These are phyloP conservation scores for Saprolegnia parasitica DNA, from an alignment of 352 stramenopile species.

Conservation along the genomic window DNA sequence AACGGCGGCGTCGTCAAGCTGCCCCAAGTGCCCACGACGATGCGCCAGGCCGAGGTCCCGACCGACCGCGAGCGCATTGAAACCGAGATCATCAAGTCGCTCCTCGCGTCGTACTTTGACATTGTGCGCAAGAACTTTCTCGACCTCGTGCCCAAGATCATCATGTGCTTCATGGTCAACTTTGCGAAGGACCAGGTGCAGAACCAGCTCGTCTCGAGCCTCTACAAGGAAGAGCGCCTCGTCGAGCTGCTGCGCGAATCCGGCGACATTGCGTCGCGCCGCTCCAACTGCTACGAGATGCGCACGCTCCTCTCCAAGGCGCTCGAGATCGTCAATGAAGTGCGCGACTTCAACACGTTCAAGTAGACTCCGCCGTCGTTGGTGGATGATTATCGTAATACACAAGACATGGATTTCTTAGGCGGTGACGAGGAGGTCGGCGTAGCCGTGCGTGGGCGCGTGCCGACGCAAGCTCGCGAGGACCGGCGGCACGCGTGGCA, in stretches of 20 bases:
- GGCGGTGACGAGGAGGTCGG: slow-evolving; percentile 4
- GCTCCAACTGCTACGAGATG: slow-evolving; percentile 96
- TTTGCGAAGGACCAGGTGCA: slow-evolving; percentile 95
- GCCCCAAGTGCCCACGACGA: slow-evolving; percentile 93
- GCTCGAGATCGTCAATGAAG: slow-evolving; percentile 98
- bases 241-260: slow-evolving; percentile 93
- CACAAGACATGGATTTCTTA: background rate
- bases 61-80: slow-evolving; percentile 95
- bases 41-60: slow-evolving; percentile 93
- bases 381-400: background rate
- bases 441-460: background rate
- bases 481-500: background rate
- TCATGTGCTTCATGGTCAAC: slow-evolving; percentile 97
- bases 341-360: slow-evolving; percentile 97
- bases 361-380: slow-evolving; percentile 55
- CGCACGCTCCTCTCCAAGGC: slow-evolving; percentile 92
- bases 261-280: slow-evolving; percentile 91
- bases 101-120: slow-evolving; percentile 96
- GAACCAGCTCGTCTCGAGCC: slow-evolving; percentile 95
- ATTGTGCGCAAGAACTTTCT: slow-evolving; percentile 99
- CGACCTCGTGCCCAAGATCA: slow-evolving; percentile 99
- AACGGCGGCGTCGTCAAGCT: slow-evolving; percentile 88
- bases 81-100: slow-evolving; percentile 98
- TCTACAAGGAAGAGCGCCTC: slow-evolving; percentile 97
- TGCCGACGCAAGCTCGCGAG: background rate